These are phyloP conservation scores for Angophora floribunda DNA, from an alignment of 345 rosid species.

Conservation along the genomic window DNA sequence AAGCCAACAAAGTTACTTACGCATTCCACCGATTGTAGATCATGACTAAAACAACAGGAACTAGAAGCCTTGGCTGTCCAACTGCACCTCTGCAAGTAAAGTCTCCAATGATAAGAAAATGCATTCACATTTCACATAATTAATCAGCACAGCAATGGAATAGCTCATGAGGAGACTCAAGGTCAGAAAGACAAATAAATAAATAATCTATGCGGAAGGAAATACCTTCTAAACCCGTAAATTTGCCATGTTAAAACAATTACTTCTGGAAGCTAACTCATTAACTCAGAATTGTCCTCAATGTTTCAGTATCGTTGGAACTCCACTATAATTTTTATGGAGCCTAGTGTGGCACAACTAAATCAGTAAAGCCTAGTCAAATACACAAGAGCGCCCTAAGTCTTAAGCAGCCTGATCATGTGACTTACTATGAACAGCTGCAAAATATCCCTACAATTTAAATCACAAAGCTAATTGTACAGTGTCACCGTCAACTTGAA, in stretches of 20 bases:
- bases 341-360: background rate
- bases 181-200: background rate
- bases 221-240: background rate
- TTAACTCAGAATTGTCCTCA: background rate
- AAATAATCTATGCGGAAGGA: background rate
- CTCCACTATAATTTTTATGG: background rate
- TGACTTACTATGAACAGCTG: background rate
- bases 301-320: background rate
- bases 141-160: background rate
- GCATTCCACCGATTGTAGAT: conserved; percentile 82
- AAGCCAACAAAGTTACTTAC: conserved; percentile 26
- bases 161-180: background rate
- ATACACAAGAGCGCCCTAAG: background rate
- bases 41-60: conserved; percentile 92
- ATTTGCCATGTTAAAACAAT: background rate
- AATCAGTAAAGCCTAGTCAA: background rate
- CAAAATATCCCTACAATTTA: background rate
- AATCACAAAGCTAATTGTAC: background rate
- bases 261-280: background rate
- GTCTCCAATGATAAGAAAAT: background rate
- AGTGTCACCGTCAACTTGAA: background rate
- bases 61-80: conserved; percentile 80
- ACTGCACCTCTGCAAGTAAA: conserved; percentile 62
- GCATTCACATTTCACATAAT: background rate
- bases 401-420: background rate